Evolutionary conservation across 164 flowering plant species (phyloP).

Genomic region (Liriodendron chinense): DNA sequence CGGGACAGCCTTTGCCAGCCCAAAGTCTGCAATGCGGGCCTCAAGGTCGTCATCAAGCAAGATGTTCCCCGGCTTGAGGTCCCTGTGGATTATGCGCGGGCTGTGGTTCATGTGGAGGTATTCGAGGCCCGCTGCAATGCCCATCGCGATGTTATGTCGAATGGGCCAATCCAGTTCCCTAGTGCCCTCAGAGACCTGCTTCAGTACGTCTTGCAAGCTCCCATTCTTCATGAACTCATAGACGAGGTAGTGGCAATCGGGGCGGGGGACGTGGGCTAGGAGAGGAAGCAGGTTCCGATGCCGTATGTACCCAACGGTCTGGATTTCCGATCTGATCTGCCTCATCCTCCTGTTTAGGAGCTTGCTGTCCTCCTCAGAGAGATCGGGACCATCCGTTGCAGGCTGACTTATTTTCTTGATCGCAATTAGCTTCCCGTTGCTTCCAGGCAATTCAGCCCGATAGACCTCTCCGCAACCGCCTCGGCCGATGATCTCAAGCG

Average conservation of each 20-base stretch:
- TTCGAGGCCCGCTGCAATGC: slow-evolving; percentile 79
- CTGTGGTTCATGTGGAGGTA: slow-evolving; percentile 68
- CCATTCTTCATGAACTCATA: slow-evolving; percentile 95
- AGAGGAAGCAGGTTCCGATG: slow-evolving; percentile 78
- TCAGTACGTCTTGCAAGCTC: slow-evolving; percentile 67
- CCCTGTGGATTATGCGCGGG: slow-evolving; percentile 82
- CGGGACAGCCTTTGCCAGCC: slow-evolving; percentile 83
- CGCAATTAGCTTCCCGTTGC: slow-evolving; percentile 61
- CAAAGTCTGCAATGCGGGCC: slow-evolving; percentile 88
- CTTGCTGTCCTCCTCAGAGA: slow-evolving; percentile 61
- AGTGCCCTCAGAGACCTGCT: slow-evolving; percentile 37
- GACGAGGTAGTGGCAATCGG: slow-evolving; percentile 72
- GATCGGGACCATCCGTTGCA: slow-evolving; percentile 37
- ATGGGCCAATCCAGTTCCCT: slow-evolving; percentile 63
- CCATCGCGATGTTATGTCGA: slow-evolving; percentile 59
- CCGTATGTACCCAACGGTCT: slow-evolving; percentile 73
- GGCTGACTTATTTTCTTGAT: slow-evolving; percentile 70
- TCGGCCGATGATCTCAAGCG: slow-evolving; percentile 58
- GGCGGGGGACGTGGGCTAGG: slow-evolving; percentile 62
- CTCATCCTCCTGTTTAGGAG: slow-evolving; percentile 61
- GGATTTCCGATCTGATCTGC: slow-evolving; percentile 75
- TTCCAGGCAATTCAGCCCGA: slow-evolving; percentile 61
- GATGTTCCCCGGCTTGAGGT: slow-evolving; percentile 82
- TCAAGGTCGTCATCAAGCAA: slow-evolving; percentile 88
- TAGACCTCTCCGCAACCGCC: slow-evolving; percentile 94